A percentile compares a stretch with the other conserved stretches of the same genome.
phyloP scores from a whole-genome alignment of 148 eudicot species.

The Diospyros kaki region DNA sequence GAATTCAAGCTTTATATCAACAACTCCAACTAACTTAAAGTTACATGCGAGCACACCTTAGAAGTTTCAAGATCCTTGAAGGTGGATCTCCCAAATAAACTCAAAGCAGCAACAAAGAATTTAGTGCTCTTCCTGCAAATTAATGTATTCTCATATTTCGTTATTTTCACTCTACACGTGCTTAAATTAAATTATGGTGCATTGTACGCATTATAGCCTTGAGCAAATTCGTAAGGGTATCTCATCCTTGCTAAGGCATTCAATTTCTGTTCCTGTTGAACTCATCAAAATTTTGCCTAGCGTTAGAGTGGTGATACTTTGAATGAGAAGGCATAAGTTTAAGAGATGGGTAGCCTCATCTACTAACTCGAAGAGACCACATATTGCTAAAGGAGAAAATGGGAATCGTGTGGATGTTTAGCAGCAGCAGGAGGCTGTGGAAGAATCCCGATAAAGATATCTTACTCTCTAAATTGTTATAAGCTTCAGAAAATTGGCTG shows the following conservation, averaged over 20 bases:
- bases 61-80: conserved; percentile 2
- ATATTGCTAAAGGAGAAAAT: neutral
- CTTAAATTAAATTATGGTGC: neutral
- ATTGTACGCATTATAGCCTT: neutral
- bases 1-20: neutral
- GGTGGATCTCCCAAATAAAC: neutral
- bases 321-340: neutral
- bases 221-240: neutral
- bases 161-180: neutral
- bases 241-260: neutral
- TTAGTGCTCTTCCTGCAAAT: neutral
- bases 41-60: neutral
- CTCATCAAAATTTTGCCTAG: neutral
- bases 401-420: neutral
- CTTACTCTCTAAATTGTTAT: no score
- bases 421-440: neutral
- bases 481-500: neutral
- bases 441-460: conserved; percentile 2
- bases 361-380: neutral
- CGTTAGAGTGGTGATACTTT: neutral
- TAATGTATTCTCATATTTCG: neutral
- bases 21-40: neutral
- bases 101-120: neutral
- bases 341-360: neutral
- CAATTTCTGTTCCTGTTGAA: neutral